These are phyloP conservation scores for Rhytidiadelphus loreus DNA, from an alignment of 225 moss, liverwort and hornwort genomes.

Conservation along the genomic window DNA sequence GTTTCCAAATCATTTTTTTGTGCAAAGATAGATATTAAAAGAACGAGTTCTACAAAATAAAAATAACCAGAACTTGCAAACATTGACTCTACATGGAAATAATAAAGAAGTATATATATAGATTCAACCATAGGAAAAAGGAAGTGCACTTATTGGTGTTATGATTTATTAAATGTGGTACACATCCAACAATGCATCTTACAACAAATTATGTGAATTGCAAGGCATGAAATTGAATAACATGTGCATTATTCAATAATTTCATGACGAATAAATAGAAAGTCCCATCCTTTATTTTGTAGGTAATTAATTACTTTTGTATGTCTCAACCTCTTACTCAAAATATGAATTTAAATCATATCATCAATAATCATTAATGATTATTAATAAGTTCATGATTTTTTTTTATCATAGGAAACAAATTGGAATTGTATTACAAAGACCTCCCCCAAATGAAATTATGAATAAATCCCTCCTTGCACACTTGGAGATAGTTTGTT, in stretches of 20 bases:
- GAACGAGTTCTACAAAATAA: not conserved
- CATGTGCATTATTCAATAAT: not conserved
- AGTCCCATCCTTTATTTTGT: rapidly evolving
- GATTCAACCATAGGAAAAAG: not conserved
- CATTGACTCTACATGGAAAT: not conserved
- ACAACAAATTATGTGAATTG: not conserved
- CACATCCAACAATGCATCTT: not conserved
- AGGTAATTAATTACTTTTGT: not conserved
- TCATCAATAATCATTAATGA: rapidly evolving
- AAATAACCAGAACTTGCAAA: rapidly evolving
- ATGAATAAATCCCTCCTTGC: not conserved
- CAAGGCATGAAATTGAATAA: rapidly evolving
- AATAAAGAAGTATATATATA: not conserved
- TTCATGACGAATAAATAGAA: rapidly evolving
- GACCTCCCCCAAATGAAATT: not conserved
- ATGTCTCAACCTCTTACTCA: not conserved
- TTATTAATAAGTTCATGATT: not conserved
- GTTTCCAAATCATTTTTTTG: not conserved
- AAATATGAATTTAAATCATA: not conserved
- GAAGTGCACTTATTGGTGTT: not conserved
- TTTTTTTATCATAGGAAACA: rapidly evolving
- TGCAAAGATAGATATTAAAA: not conserved
- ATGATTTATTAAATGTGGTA: not conserved
- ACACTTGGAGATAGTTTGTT: too few species aligned
- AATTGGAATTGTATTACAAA: not conserved